phyloP scores from a whole-genome alignment of 2,329 filamentous ascomycete species.

The Dactylonectria macrodidyma region DNA sequence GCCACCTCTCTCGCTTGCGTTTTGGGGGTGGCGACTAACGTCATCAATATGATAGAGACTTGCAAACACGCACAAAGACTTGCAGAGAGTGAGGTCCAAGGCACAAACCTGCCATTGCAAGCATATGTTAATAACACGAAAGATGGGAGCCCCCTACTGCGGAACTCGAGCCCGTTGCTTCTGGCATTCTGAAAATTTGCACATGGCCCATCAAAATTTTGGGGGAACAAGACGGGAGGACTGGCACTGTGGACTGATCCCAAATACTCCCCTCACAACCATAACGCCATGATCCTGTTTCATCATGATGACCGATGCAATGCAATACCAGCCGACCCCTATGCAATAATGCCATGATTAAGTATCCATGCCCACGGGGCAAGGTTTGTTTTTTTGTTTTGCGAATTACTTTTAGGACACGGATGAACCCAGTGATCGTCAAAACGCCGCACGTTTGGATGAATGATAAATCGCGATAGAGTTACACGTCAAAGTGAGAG shows the following conservation, averaged over 20 bases:
- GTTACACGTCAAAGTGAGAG: constrained; percentile 75
- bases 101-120: constrained; percentile 26
- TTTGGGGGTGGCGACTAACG: neutral
- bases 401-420: constrained; percentile 51
- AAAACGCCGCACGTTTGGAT: constrained; percentile 44
- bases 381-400: constrained; percentile 35
- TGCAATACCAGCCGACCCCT: constrained; percentile 48
- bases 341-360: constrained; percentile 56
- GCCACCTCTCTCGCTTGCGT: neutral
- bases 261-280: constrained; percentile 38
- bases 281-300: constrained; percentile 49
- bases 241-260: constrained; percentile 23
- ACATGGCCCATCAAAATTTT: constrained; percentile 29
- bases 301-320: constrained; percentile 48
- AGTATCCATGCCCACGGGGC: constrained; percentile 45
- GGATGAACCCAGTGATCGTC: constrained; percentile 43
- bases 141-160: constrained; percentile 15
- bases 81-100: constrained; percentile 11
- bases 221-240: constrained; percentile 20
- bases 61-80: constrained; percentile 10
- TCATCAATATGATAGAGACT: constrained; percentile 13
- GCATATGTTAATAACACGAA: constrained; percentile 31
- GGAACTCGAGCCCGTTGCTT: constrained; percentile 23
- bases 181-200: constrained; percentile 31
- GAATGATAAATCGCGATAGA: constrained; percentile 35